Conservation (phyloP, 495 filamentous ascomycete genomes). For the Xylaria intraflava region DNA sequence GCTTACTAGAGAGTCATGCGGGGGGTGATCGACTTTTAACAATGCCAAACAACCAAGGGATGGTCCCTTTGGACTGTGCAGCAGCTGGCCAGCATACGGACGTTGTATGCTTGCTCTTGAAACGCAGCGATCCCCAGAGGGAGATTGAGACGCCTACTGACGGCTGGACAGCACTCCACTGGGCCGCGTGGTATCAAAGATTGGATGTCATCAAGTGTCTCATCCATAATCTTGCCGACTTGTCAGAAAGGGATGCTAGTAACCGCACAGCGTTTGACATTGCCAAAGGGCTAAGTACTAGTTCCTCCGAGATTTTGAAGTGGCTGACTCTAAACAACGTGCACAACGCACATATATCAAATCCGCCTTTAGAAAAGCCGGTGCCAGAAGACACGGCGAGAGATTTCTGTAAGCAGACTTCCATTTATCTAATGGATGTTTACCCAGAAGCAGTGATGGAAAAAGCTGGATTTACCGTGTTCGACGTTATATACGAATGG, state of each 20-base stretch:
- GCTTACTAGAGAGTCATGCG: too few species aligned
- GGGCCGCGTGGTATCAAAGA: neutral
- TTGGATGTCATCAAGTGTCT: neutral
- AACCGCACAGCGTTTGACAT: neutral
- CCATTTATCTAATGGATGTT: neutral
- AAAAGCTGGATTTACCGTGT: too few species aligned
- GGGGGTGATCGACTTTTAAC: too few species aligned
- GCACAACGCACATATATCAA: neutral
- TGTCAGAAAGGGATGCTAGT: neutral
- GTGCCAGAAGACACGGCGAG: neutral
- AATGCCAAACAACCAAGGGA: neutral
- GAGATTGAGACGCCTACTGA: neutral
- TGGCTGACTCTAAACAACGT: neutral
- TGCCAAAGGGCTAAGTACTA: too few species aligned
- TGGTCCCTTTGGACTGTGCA: neutral
- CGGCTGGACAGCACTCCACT: neutral
- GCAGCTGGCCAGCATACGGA: neutral
- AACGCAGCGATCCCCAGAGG: neutral
- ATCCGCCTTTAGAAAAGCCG: neutral
- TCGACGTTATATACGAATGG: too few species aligned
- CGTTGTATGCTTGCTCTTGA: neutral
- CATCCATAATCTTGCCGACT: neutral
- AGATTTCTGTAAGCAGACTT: neutral
- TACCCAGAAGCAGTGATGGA: too few species aligned
- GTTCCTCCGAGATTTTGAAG: neutral